Evolutionary conservation across 2,329 filamentous ascomycete species (phyloP).

Genomic region (Beauveria caledonica): DNA sequence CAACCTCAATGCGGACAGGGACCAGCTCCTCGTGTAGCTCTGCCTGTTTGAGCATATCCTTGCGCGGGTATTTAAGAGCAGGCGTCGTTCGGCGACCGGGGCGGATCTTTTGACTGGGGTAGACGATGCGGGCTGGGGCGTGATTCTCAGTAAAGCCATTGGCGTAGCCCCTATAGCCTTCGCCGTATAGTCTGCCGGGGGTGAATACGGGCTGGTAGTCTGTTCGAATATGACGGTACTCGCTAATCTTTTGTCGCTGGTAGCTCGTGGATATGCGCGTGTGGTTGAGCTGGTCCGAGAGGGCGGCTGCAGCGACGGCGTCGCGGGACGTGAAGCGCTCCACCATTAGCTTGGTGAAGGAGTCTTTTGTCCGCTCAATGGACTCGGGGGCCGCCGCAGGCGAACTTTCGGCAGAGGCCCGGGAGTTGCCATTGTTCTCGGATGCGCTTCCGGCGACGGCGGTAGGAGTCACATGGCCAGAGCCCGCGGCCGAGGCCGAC

Average conservation of each 20-base stretch:
- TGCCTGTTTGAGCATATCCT: conserved; percentile 76
- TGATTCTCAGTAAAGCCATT: conserved; percentile 74
- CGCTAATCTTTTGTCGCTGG: conserved; percentile 59
- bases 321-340: conserved; percentile 48
- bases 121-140: conserved; percentile 62
- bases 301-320: conserved; percentile 43
- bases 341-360: conserved; percentile 44
- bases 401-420: conserved; percentile 6
- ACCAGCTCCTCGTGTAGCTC: conserved; percentile 89
- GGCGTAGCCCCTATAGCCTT: conserved; percentile 80
- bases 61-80: conserved; percentile 64
- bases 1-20: conserved; percentile 83
- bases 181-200: conserved; percentile 52
- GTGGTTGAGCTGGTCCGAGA: conserved; percentile 42
- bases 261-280: conserved; percentile 50
- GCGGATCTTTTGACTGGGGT: conserved; percentile 68
- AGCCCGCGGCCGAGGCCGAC: conserved; percentile 24
- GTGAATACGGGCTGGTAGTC: conserved; percentile 49
- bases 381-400: conserved; percentile 20
- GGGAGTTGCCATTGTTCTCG: conserved; percentile 22
- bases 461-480: conserved; percentile 23
- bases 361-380: conserved; percentile 46
- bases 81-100: conserved; percentile 70
- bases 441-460: conserved; percentile 12
- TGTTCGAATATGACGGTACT: conserved; percentile 55